These are phyloP conservation scores for Ceratocystis eucalypticola DNA, from an alignment of 2,329 filamentous ascomycete genomes.

Conservation along the genomic window DNA sequence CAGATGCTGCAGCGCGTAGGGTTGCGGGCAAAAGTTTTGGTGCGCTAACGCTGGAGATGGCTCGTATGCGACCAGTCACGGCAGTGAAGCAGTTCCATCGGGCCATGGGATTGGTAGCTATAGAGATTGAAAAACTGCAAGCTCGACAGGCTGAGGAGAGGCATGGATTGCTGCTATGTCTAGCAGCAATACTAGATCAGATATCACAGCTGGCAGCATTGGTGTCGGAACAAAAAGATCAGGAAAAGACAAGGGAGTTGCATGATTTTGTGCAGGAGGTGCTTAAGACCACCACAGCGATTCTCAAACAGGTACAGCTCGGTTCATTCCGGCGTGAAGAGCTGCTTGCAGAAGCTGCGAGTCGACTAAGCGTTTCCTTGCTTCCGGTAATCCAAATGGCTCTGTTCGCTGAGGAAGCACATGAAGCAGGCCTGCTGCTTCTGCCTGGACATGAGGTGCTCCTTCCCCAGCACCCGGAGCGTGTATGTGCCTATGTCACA, in stretches of 20 bases:
- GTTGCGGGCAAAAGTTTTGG: constrained; percentile 60
- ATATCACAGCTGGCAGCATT: constrained; percentile 29
- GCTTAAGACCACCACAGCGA: background rate
- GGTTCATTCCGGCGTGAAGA: constrained; percentile 46
- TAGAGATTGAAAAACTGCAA: constrained; percentile 34
- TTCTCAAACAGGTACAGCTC: constrained; percentile 27
- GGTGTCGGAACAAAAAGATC: constrained; percentile 22
- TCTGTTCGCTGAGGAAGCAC: background rate
- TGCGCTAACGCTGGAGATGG: constrained; percentile 34
- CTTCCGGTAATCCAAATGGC: constrained; percentile 28
- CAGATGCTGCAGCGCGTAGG: constrained; percentile 59
- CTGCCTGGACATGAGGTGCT: constrained; percentile 10
- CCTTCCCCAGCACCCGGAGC: background rate
- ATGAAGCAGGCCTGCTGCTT: background rate
- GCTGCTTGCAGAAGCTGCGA: constrained; percentile 48
- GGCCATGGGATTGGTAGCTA: constrained; percentile 32
- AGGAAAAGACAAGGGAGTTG: background rate
- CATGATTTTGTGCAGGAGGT: background rate
- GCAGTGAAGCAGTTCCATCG: constrained; percentile 24
- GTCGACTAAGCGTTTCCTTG: constrained; percentile 42
- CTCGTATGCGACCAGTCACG: constrained; percentile 21
- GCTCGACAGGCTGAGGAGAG: constrained; percentile 52
- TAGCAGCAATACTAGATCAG: constrained; percentile 44
- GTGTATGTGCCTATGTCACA: constrained; percentile 18
- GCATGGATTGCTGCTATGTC: constrained; percentile 50